These are phyloP conservation scores for Rhizopogon rudus DNA, from an alignment of 768 basidiomycete genomes.

Conservation along the genomic window DNA sequence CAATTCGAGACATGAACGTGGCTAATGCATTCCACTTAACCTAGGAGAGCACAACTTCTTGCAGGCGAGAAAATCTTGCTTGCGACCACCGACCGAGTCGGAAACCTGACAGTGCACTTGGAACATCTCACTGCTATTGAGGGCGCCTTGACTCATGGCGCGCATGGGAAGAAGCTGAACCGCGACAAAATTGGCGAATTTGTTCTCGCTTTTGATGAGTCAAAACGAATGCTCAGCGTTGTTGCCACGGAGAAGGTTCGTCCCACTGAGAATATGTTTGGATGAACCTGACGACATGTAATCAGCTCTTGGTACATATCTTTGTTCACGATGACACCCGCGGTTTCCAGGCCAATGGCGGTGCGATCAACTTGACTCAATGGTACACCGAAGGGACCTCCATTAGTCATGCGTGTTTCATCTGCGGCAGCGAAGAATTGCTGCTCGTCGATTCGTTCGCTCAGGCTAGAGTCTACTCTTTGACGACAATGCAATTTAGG, in stretches of 20 bases:
- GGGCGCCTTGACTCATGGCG: slow-evolving; percentile 20
- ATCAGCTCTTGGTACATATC: slow-evolving; percentile 36
- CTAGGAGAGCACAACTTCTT: slow-evolving; percentile 36
- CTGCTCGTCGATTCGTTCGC: slow-evolving; percentile 40
- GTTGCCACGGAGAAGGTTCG: slow-evolving; percentile 38
- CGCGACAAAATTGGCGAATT: slow-evolving; percentile 44
- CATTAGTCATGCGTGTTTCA: slow-evolving; percentile 38
- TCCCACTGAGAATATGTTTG: neutral
- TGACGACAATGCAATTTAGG: slow-evolving; percentile 51
- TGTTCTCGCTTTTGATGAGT: slow-evolving; percentile 47
- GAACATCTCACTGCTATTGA: slow-evolving; percentile 30
- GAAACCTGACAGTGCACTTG: slow-evolving; percentile 33
- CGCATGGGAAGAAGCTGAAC: slow-evolving; percentile 28
- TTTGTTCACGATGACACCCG: slow-evolving; percentile 45
- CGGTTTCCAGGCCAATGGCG: slow-evolving; percentile 38
- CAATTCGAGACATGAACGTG: neutral
- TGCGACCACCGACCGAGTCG: slow-evolving; percentile 31
- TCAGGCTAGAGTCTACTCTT: slow-evolving; percentile 47
- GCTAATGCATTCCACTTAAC: neutral
- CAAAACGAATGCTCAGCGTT: slow-evolving; percentile 42
- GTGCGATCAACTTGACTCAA: slow-evolving; percentile 30
- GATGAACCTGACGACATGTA: neutral
- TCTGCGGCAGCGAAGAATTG: slow-evolving; percentile 48
- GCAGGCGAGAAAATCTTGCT: slow-evolving; percentile 36
- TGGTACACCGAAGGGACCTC: slow-evolving; percentile 36